phyloP scores from a whole-genome alignment of 805 yeast genomes.

The Saturnispora dispora region DNA sequence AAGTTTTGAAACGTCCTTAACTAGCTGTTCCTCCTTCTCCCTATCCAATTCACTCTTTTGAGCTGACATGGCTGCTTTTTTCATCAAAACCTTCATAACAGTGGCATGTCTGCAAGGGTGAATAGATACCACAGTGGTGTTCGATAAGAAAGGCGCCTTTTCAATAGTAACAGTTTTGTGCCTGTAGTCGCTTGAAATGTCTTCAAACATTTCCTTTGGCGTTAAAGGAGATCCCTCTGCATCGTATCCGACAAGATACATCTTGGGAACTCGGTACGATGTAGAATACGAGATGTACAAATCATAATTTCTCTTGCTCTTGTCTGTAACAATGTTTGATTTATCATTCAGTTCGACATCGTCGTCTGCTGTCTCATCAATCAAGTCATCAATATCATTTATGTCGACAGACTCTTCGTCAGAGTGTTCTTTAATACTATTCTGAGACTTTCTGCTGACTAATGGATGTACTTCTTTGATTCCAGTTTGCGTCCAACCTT shows the following conservation, averaged over 20 bases:
- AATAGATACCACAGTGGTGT: slow-evolving; percentile 74
- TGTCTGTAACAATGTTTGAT: slow-evolving; percentile 28
- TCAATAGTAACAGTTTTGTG: slow-evolving; percentile 97
- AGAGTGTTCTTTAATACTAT: slow-evolving; percentile 9
- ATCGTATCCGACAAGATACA: slow-evolving; percentile 83
- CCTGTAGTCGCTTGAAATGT: slow-evolving; percentile 82
- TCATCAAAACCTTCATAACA: slow-evolving; percentile 85
- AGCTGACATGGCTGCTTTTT: slow-evolving; percentile 50
- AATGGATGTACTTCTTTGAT: background rate
- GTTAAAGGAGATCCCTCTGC: slow-evolving; percentile 76
- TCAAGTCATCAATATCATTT: slow-evolving; percentile 34
- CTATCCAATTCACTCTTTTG: slow-evolving; percentile 20
- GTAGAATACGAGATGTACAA: slow-evolving; percentile 89
- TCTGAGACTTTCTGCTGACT: background rate
- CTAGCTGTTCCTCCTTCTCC: slow-evolving; percentile 20
- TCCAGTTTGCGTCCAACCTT: slow-evolving; percentile 3
- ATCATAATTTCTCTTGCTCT: slow-evolving; percentile 64
- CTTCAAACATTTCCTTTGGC: slow-evolving; percentile 91
- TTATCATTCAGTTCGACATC: slow-evolving; percentile 16
- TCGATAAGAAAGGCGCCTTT: slow-evolving; percentile 72
- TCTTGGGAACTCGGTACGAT: slow-evolving; percentile 89
- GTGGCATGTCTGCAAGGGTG: slow-evolving; percentile 95
- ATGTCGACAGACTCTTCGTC: slow-evolving; percentile 23
- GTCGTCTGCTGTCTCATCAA: slow-evolving; percentile 29
- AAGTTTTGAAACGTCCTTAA: slow-evolving; percentile 37